Conservation (phyloP, 2,329 filamentous ascomycete genomes). For the Fusarium coffeatum region DNA sequence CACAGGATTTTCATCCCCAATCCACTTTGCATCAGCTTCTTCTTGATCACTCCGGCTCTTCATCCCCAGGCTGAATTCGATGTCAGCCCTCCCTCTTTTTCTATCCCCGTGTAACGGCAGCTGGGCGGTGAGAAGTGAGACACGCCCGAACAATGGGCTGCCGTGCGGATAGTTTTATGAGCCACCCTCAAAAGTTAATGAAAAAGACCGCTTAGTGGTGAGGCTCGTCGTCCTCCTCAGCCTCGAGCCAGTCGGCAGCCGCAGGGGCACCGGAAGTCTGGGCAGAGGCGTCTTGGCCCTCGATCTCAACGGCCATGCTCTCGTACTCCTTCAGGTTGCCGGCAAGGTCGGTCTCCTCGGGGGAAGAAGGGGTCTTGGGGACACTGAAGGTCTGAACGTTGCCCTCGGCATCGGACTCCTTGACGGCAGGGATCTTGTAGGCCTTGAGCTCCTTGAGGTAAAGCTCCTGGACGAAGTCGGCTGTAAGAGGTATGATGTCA, state of each 20-base stretch:
- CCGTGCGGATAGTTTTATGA: constrained; percentile 19
- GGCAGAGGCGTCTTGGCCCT: constrained; percentile 78
- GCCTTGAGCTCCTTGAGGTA: constrained; percentile 96
- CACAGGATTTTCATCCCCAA: constrained; percentile 50
- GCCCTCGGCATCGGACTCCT: constrained; percentile 87
- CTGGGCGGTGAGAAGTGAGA: constrained; percentile 24
- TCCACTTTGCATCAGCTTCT: constrained; percentile 40
- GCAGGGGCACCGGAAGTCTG: constrained; percentile 69
- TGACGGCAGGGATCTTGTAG: constrained; percentile 89
- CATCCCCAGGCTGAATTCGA: constrained; percentile 11
- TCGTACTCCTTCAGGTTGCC: constrained; percentile 95
- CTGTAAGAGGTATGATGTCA: constrained; percentile 61
- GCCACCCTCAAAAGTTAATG: constrained; percentile 8
- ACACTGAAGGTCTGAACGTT: constrained; percentile 88
- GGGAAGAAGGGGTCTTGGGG: constrained; percentile 85
- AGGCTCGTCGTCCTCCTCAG: constrained; percentile 71
- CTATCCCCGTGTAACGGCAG: constrained; percentile 18
- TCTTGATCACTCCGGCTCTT: constrained; percentile 17
- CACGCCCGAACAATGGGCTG: constrained; percentile 10
- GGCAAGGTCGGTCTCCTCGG: constrained; percentile 94
- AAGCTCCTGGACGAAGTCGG: constrained; percentile 97
- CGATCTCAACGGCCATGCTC: constrained; percentile 91
- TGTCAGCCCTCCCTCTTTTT: constrained; percentile 35
- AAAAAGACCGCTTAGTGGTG: constrained; percentile 61
- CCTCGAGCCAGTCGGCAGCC: constrained; percentile 82